Evolutionary conservation across 371 early-diverging fungal genomes (phyloP).

Genomic region (Batkoa obscura): DNA sequence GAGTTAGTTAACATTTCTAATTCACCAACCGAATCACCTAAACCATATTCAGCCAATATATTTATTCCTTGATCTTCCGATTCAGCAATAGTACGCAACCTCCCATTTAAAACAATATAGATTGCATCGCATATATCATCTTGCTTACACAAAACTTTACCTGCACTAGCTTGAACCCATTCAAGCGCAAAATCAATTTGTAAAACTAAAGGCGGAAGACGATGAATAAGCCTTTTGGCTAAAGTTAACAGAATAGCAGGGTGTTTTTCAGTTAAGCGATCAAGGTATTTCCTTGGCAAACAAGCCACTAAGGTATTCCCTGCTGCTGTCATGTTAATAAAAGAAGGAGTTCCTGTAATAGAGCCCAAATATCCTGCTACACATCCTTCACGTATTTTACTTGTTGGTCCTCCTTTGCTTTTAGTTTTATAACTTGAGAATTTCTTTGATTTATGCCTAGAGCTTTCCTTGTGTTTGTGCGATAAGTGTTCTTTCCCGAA

Average conservation of each 20-base stretch:
- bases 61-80: slow-evolving; percentile 41
- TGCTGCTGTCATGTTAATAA: slow-evolving; percentile 62
- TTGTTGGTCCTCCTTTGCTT: slow-evolving; percentile 18
- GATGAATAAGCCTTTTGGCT: slow-evolving; percentile 65
- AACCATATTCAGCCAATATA: slow-evolving; percentile 82
- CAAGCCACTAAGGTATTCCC: slow-evolving; percentile 71
- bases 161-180: slow-evolving; percentile 85
- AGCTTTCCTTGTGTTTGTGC: slow-evolving; percentile 13
- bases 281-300: slow-evolving; percentile 56
- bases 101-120: slow-evolving; percentile 84
- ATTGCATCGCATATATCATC: slow-evolving; percentile 72
- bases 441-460: slow-evolving; percentile 12
- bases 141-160: slow-evolving; percentile 76
- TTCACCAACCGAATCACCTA: slow-evolving; percentile 89
- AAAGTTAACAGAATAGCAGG: slow-evolving; percentile 67
- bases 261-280: slow-evolving; percentile 63
- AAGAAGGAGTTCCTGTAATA: slow-evolving; percentile 74
- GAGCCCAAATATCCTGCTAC: slow-evolving; percentile 83
- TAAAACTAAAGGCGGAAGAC: slow-evolving; percentile 65
- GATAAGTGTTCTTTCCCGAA: not conserved
- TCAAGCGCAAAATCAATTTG: slow-evolving; percentile 90
- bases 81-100: slow-evolving; percentile 67
- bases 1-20: slow-evolving; percentile 73
- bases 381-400: slow-evolving; percentile 63
- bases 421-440: not conserved